Base-by-base conservation (phyloP, 495 filamentous ascomycete species). In the Podospora anserina region DNA sequence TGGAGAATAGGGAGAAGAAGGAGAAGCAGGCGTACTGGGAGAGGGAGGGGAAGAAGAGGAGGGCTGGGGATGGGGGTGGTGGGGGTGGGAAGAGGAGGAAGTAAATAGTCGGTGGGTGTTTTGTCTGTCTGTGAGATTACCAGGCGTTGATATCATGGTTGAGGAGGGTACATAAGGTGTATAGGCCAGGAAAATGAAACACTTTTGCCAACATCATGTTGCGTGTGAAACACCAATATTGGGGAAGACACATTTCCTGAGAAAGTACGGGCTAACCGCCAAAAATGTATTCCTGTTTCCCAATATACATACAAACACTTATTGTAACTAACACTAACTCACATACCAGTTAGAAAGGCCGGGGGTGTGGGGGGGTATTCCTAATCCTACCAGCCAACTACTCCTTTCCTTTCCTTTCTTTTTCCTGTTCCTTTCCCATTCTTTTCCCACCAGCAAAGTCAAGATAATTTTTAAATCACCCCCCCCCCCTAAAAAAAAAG, bases 11-110 rank as follows among this genome's bases (percentile, higher is more conserved):
- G 59, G 93, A 97, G 83, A 94, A 92, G 86, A 88, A 88, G 75
- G 95, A 99, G 82, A 90, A 87, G 76, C 88, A 96, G 72, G 94
- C 96, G 71, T 99, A 89, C 80, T 99, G 95, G 95, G 83, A 88
- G 70, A 88, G 87, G 69, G 96, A 97, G 82, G 96, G 95, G n/a
- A 92, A 89, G 86, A 99, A 99, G 85, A 86, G 95, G 75, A 92
- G 89, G 77, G 82, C 83, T 19, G 83, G 83, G 0, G 83, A 80
- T 54, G 86, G 86, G 19, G 86, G 82, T 20, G 90, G 87, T 63
- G 90, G 87, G 55, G 86, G 83, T n/a, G 88, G 89, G 28, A 92
- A 92, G 80, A 88, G 90, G 82, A 84, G 89, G 72, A 77, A 76
- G 73, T 82, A 69, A 44, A 61, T 26, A 28, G 23, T 23, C 23